Percentiles rank a stretch among this genome's conserved stretches.
These are phyloP conservation scores for Dionaea muscipula DNA, from an alignment of 179 eudicot species.

Conservation along the genomic window DNA sequence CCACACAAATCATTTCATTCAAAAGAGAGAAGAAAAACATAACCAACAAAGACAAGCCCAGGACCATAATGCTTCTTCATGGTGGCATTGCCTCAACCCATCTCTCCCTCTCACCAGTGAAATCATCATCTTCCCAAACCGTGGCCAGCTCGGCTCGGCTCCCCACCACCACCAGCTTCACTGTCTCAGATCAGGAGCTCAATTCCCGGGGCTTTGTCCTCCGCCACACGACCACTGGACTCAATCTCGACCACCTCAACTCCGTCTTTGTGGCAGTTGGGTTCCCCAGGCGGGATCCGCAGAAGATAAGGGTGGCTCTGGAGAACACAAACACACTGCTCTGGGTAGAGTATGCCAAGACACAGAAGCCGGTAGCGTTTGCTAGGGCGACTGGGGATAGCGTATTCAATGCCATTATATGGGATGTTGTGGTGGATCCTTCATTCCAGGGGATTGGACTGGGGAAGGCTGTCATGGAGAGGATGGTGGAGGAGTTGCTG, in stretches of 20 bases:
- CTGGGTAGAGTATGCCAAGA: conserved; percentile 64
- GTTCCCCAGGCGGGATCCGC: conserved; percentile 79
- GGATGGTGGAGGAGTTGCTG: conserved; percentile 48
- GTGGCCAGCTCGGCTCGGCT: too few species aligned
- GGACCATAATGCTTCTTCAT: too few species aligned
- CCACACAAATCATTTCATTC: too few species aligned
- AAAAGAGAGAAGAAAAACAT: too few species aligned
- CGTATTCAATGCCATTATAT: conserved; percentile 80
- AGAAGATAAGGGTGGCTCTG: conserved; percentile 57
- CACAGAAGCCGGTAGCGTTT: conserved; percentile 67
- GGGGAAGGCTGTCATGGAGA: conserved; percentile 89
- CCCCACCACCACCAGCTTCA: conserved; percentile 11
- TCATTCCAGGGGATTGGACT: conserved; percentile 72
- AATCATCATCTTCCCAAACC: too few species aligned
- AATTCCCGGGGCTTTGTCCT: conserved; percentile 50
- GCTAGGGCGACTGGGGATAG: conserved; percentile 96
- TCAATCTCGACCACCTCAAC: conserved; percentile 78
- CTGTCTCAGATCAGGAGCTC: conserved; percentile 46
- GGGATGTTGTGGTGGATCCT: conserved; percentile 98
- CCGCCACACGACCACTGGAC: conserved; percentile 34
- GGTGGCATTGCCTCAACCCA: too few species aligned
- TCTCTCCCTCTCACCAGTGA: too few species aligned
- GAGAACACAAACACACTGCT: conserved; percentile 55
- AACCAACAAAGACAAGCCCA: too few species aligned
- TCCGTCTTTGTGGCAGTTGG: conserved; percentile 83